Evolutionary conservation across 169 alveolate species (phyloP).

Genomic region (Plasmodium falciparum): DNA sequence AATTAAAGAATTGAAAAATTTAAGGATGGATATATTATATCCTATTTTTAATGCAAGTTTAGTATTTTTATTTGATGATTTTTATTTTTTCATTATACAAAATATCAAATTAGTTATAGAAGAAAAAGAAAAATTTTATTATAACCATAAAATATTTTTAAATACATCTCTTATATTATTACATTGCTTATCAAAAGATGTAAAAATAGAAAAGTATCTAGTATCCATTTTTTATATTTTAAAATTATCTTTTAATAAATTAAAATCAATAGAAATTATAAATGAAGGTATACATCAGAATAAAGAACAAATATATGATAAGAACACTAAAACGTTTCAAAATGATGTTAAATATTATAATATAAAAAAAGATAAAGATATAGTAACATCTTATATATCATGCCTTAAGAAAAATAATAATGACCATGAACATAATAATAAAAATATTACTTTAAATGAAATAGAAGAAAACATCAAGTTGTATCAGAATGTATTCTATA

Average conservation of each 20-base stretch:
- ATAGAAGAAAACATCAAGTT: conserved; percentile 60
- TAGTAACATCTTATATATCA: background rate
- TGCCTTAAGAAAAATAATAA: conserved; percentile 1
- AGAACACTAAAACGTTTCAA: conserved; percentile 40
- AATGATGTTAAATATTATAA: conserved; percentile 40
- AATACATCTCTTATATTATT: conserved; percentile 60
- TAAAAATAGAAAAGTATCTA: conserved; percentile 64
- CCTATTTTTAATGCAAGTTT: conserved; percentile 76
- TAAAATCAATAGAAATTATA: conserved; percentile 31
- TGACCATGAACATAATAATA: conserved; percentile 9
- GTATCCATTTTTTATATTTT: conserved; percentile 75
- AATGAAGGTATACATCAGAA: background rate
- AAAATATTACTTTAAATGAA: background rate
- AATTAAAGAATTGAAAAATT: conserved; percentile 39
- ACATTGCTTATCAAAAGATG: conserved; percentile 54
- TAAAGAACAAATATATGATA: conserved; percentile 17
- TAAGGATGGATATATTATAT: conserved; percentile 45
- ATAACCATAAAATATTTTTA: conserved; percentile 43
- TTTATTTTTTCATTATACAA: conserved; percentile 70
- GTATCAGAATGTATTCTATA: conserved; percentile 59
- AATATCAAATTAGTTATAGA: conserved; percentile 70
- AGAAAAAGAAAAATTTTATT: conserved; percentile 33
- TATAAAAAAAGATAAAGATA: conserved; percentile 31
- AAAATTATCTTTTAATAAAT: conserved; percentile 41
- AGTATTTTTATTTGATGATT: conserved; percentile 71